Evolutionary conservation across 768 basidiomycete species (phyloP).

Genomic region (Gloeopeniophorella convolvens): DNA sequence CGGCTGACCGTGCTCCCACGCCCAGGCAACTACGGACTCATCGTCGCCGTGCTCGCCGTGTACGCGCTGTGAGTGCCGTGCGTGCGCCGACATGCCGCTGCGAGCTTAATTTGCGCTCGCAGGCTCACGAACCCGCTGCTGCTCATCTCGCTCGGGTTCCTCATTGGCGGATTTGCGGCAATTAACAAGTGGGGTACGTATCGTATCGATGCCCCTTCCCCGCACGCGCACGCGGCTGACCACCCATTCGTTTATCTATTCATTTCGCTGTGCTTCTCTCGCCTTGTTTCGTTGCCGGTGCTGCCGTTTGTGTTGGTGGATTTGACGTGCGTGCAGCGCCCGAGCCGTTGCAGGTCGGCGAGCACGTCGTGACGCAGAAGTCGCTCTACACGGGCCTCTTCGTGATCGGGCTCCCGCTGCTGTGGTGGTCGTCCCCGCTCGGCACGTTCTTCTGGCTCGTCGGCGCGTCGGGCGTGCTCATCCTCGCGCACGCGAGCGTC

Average conservation of each 20-base stretch:
- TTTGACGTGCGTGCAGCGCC: constrained; percentile 46
- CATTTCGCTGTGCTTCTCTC: too few species aligned
- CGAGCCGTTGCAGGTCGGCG: constrained; percentile 79
- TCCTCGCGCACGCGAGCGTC: constrained; percentile 79
- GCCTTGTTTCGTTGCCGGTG: too few species aligned
- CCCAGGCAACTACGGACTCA: constrained; percentile 80
- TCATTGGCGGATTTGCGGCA: constrained; percentile 83
- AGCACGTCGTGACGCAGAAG: constrained; percentile 81
- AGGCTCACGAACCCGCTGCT: constrained; percentile 82
- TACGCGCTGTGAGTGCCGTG: constrained; percentile 68
- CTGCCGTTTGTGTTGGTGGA: background rate
- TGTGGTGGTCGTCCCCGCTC: constrained; percentile 72
- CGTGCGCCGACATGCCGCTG: background rate
- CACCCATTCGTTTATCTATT: too few species aligned
- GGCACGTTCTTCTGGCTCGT: constrained; percentile 92
- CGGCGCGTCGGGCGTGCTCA: constrained; percentile 77
- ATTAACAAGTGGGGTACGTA: constrained; percentile 85
- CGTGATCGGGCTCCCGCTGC: constrained; percentile 84
- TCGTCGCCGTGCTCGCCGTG: constrained; percentile 70
- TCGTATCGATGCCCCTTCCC: background rate
- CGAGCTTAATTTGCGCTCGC: background rate
- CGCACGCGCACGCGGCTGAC: too few species aligned
- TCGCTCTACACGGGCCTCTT: constrained; percentile 84
- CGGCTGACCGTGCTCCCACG: constrained; percentile 8
- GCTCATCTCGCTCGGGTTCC: constrained; percentile 77